Evolutionary conservation across 192 early-diverging fungal species (phyloP).

Genomic region (Coemansia sp.): DNA sequence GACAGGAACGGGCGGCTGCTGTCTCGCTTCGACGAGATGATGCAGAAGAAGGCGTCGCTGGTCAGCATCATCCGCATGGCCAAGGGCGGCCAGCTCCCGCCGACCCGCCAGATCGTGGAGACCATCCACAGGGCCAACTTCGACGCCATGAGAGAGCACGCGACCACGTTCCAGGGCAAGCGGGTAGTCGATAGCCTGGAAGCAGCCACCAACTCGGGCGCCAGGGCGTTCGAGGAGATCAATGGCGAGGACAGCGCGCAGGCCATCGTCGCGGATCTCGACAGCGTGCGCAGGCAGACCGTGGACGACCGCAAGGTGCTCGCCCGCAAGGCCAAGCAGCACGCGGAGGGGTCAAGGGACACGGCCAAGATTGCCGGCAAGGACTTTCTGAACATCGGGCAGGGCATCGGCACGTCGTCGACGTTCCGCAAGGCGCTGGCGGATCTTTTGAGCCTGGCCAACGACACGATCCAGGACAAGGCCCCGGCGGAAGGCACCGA

Average conservation of each 20-base stretch:
- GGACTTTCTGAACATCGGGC: constrained; percentile 34
- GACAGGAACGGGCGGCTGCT: constrained; percentile 25
- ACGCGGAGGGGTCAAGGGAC: constrained; percentile 13
- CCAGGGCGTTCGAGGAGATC: constrained; percentile 35
- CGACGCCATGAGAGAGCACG: constrained; percentile 31
- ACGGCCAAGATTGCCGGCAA: constrained; percentile 24
- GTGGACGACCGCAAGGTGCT: constrained; percentile 42
- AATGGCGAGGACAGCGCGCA: constrained; percentile 43
- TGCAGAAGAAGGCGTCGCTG: constrained; percentile 19
- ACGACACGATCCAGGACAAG: constrained; percentile 31
- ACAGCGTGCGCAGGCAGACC: constrained; percentile 32
- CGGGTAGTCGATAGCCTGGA: constrained; percentile 40
- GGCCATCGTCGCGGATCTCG: constrained; percentile 21
- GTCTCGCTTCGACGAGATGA: constrained; percentile 18
- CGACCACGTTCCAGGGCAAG: constrained; percentile 43
- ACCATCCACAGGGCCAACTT: constrained; percentile 28
- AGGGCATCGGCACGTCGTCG: constrained; percentile 35
- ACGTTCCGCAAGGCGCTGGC: constrained; percentile 33
- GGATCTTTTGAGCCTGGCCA: constrained; percentile 25
- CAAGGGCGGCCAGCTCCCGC: constrained; percentile 36
- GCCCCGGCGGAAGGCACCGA: constrained; percentile 2
- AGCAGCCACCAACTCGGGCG: constrained; percentile 21
- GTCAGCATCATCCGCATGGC: constrained; percentile 25
- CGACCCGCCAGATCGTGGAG: constrained; percentile 20
- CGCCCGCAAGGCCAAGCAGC: constrained; percentile 27